These are phyloP conservation scores for Parafenestella ontariensis DNA, from an alignment of 2,329 filamentous ascomycete genomes.

Conservation along the genomic window DNA sequence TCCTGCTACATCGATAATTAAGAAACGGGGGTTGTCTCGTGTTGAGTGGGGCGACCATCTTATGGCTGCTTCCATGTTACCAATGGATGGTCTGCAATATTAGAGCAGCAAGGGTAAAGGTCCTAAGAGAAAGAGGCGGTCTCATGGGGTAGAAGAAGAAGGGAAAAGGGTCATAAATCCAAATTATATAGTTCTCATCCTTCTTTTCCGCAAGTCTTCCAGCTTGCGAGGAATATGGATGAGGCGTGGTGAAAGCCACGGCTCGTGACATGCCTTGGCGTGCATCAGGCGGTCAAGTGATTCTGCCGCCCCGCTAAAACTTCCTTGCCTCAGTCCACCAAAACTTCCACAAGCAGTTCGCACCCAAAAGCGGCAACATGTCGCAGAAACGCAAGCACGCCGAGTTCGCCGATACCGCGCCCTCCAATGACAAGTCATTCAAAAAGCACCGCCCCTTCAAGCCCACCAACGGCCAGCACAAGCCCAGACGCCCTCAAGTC, in stretches of 20 bases:
- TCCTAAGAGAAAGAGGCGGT: neutral
- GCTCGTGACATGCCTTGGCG: slow-evolving; percentile 32
- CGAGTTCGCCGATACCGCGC: slow-evolving; percentile 23
- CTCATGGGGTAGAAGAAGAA: neutral
- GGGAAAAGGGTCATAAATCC: neutral
- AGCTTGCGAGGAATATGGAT: neutral
- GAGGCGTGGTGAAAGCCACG: slow-evolving; percentile 18
- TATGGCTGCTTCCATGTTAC: slow-evolving; percentile 66
- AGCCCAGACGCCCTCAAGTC: slow-evolving; percentile 24
- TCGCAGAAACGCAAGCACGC: slow-evolving; percentile 46
- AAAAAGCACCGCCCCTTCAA: slow-evolving; percentile 39
- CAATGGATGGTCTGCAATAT: slow-evolving; percentile 5
- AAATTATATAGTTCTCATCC: neutral
- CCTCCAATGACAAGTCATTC: slow-evolving; percentile 12
- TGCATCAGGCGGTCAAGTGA: slow-evolving; percentile 22
- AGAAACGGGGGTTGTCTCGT: slow-evolving; percentile 60
- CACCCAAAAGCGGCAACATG: slow-evolving; percentile 26
- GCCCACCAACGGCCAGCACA: slow-evolving; percentile 18
- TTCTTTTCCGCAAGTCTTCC: neutral
- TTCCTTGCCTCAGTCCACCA: slow-evolving; percentile 19
- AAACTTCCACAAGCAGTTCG: slow-evolving; percentile 5
- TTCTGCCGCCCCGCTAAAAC: slow-evolving; percentile 45
- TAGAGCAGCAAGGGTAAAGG: neutral
- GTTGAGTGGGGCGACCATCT: slow-evolving; percentile 69
- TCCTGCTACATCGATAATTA: slow-evolving; percentile 66